These are phyloP conservation scores for Quercus dentata DNA, from an alignment of 306 rosid species.

Conservation along the genomic window DNA sequence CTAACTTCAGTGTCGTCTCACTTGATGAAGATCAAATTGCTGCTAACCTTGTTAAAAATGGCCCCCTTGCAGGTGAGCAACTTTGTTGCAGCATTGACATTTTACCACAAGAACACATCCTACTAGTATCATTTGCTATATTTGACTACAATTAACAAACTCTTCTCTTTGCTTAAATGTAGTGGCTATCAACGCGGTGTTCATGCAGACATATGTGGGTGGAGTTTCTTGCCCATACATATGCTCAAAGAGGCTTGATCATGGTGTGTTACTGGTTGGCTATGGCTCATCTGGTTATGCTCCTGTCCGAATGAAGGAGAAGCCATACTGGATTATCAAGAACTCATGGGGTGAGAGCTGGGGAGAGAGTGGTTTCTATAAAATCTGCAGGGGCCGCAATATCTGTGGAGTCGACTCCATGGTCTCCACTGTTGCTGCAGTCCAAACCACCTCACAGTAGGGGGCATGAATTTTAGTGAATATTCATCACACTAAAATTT, in stretches of 20 bases:
- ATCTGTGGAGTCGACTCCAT: constrained; percentile 87
- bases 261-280: constrained; percentile 87
- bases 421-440: constrained; percentile 81
- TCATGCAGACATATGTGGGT: constrained; percentile 86
- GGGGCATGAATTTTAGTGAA: neutral
- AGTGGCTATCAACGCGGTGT: constrained; percentile 96
- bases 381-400: constrained; percentile 78
- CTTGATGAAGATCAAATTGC: constrained; percentile 88
- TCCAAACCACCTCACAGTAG: constrained; percentile 33
- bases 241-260: constrained; percentile 71
- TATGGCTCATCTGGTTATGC: constrained; percentile 75
- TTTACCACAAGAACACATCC: neutral
- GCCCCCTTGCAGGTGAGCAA: constrained; percentile 84
- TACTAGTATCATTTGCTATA: neutral
- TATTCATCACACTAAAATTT: neutral
- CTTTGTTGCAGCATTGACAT: neutral
- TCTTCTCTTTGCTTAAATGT: constrained; percentile 20
- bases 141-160: constrained; percentile 1
- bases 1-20: constrained; percentile 86
- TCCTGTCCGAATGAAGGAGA: constrained; percentile 78
- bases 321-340: constrained; percentile 89
- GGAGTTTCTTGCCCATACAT: constrained; percentile 96
- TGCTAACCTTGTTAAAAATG: constrained; percentile 87
- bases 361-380: constrained; percentile 95
- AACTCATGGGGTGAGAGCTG: constrained; percentile 92